A percentile compares a stretch with the other conserved stretches of the same genome.
Evolutionary conservation across 2,329 filamentous ascomycete species (phyloP).

Genomic region (Raffaelea albimanens): DNA sequence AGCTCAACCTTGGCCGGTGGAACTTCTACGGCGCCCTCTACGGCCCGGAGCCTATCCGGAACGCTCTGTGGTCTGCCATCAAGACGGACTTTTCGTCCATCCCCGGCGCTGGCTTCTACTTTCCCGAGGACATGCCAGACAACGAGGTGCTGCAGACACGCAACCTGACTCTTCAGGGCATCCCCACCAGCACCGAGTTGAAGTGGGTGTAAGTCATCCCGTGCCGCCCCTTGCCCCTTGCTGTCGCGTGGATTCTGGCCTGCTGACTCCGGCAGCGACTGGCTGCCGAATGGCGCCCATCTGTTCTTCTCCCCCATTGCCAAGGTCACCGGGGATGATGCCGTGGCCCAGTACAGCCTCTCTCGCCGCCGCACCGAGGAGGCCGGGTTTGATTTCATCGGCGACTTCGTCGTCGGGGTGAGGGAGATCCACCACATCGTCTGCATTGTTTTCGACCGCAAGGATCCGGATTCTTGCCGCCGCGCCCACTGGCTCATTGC

Average conservation of each 20-base stretch:
- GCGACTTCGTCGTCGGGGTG: not conserved
- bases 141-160: not conserved
- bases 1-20: not conserved
- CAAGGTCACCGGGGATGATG: not conserved
- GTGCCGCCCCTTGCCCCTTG: too few species aligned
- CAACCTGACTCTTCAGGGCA: not conserved
- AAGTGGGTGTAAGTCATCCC: slow-evolving; percentile 5
- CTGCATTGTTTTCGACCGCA: not conserved
- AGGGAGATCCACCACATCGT: not conserved
- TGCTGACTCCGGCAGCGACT: slow-evolving; percentile 18
- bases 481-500: not conserved
- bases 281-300: slow-evolving; percentile 33
- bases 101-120: not conserved
- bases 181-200: not conserved
- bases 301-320: slow-evolving; percentile 28
- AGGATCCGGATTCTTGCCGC: not conserved
- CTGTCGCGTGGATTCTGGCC: slow-evolving; percentile 10
- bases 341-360: not conserved
- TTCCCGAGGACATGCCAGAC: not conserved
- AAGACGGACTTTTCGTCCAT: not conserved
- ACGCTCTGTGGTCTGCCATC: not conserved
- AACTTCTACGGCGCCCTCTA: not conserved
- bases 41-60: not conserved
- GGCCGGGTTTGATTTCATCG: not conserved
- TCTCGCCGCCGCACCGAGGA: not conserved